These are phyloP conservation scores for Kodamaea suecica DNA, from an alignment of 1,139 yeast genomes.

Conservation along the genomic window DNA sequence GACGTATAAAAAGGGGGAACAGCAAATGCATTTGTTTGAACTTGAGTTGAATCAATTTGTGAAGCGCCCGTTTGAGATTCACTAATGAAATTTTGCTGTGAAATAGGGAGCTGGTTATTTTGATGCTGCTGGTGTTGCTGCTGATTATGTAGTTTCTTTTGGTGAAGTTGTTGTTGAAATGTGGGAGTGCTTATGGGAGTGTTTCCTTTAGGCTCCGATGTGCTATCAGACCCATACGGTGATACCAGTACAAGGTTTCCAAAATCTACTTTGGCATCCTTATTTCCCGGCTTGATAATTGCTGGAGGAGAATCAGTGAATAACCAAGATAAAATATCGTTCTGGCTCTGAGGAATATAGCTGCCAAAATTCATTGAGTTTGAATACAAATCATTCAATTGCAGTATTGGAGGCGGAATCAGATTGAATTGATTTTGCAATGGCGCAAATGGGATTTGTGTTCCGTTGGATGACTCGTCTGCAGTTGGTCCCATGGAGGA, in stretches of 20 bases:
- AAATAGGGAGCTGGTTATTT: no score
- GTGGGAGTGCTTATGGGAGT: not conserved
- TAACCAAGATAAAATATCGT: constrained; percentile 42
- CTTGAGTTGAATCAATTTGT: no score
- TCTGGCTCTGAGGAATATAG: constrained; percentile 22
- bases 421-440: constrained; percentile 2
- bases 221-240: not conserved
- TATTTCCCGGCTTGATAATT: not conserved
- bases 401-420: not conserved
- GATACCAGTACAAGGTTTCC: not conserved
- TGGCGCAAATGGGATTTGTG: no score
- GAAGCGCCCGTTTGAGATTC: no score
- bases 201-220: not conserved
- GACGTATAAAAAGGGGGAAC: not conserved
- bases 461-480: no score
- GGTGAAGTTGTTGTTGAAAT: constrained; percentile 1
- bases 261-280: not conserved
- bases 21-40: not conserved
- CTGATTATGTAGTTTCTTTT: not conserved
- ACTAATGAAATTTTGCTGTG: no score
- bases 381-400: not conserved
- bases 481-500: no score
- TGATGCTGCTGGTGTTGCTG: not conserved
- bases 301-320: constrained; percentile 28
- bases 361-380: constrained; percentile 2